These are phyloP conservation scores for Plasmodium falciparum DNA, from an alignment of 169 alveolate species.

Conservation along the genomic window DNA sequence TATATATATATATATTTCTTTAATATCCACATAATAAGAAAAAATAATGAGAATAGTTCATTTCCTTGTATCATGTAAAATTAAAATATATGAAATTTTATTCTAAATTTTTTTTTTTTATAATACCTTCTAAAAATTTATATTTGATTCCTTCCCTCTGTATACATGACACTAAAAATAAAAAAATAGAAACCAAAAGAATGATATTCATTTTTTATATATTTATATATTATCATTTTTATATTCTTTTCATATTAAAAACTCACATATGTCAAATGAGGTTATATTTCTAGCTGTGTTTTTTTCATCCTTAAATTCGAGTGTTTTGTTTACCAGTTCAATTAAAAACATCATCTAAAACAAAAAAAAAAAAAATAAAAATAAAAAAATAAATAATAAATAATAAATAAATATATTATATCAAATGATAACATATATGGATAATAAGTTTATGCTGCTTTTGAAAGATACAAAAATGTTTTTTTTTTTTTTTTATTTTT, in stretches of 20 bases:
- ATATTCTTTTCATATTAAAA: background rate
- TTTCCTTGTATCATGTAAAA: no score
- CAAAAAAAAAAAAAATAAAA: background rate
- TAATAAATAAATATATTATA: background rate
- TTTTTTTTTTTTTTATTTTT: background rate
- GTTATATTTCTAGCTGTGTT: constrained; percentile 39
- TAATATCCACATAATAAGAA: background rate
- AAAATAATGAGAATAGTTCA: no score
- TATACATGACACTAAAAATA: constrained; percentile 57
- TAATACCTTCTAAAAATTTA: constrained; percentile 69
- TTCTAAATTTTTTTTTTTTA: constrained; percentile 3
- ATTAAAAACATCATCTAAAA: constrained; percentile 40
- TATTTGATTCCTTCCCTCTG: constrained; percentile 70
- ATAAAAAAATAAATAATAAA: constrained; percentile 1
- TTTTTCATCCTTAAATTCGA: constrained; percentile 61
- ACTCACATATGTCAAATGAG: constrained; percentile 47
- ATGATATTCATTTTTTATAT: background rate
- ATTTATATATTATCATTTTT: background rate
- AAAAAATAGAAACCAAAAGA: background rate
- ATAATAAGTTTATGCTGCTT: no score
- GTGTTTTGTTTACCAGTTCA: constrained; percentile 48
- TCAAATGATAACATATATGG: background rate
- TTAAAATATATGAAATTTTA: no score
- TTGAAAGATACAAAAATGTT: background rate
- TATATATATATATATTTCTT: background rate